Percentiles rank a stretch among this genome's conserved stretches.
Evolutionary conservation across 176 grass and related monocot species (phyloP).

Genomic region (Oryza longistaminata): DNA sequence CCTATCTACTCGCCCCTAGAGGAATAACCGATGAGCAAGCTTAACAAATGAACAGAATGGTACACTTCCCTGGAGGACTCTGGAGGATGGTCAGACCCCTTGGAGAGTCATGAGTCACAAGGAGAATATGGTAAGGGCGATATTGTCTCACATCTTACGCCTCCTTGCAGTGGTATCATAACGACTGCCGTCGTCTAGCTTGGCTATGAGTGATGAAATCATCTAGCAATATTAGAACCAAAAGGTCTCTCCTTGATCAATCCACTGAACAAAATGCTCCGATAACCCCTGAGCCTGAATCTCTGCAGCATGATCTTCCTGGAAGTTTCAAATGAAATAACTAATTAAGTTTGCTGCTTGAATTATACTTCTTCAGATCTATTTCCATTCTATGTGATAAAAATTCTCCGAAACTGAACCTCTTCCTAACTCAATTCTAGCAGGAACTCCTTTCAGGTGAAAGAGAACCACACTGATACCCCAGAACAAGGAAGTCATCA

Average conservation of each 20-base stretch:
- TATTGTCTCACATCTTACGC: constrained; percentile 16
- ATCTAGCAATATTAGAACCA: constrained; percentile 62
- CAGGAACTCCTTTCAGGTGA: neutral
- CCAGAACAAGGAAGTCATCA: neutral
- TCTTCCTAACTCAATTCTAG: neutral
- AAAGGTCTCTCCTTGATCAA: constrained; percentile 54
- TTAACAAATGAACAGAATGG: constrained; percentile 57
- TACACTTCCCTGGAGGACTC: constrained; percentile 53
- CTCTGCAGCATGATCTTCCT: constrained; percentile 28
- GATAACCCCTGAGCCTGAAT: constrained; percentile 51
- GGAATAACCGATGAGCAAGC: constrained; percentile 32
- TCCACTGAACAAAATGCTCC: constrained; percentile 59
- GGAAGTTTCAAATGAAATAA: constrained; percentile 42
- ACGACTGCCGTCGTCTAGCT: constrained; percentile 24
- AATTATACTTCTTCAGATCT: constrained; percentile 12
- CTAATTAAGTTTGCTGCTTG: constrained; percentile 3
- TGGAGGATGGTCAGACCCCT: constrained; percentile 5
- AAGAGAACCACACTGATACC: neutral
- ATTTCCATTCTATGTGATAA: constrained; percentile 4
- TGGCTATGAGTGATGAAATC: constrained; percentile 28
- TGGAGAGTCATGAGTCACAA: constrained; percentile 26
- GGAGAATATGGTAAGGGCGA: constrained; percentile 10
- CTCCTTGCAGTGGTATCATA: constrained; percentile 15
- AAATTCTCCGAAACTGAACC: neutral
- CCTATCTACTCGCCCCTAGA: constrained; percentile 50